These are phyloP conservation scores for Podaxis sp. DNA, from an alignment of 768 basidiomycete genomes.

Conservation along the genomic window DNA sequence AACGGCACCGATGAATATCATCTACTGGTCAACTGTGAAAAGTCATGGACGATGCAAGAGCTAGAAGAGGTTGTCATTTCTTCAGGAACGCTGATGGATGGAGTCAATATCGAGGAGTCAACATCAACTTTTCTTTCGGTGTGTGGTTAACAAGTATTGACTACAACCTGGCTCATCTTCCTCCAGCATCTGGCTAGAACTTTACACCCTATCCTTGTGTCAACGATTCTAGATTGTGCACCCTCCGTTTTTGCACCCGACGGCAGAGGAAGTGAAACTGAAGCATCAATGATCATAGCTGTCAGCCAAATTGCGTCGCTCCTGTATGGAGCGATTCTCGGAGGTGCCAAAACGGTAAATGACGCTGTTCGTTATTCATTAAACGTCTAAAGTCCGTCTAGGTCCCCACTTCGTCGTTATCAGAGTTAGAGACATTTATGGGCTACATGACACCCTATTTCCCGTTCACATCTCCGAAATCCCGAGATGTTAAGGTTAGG, in stretches of 20 bases:
- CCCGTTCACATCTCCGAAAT: conserved; percentile 58
- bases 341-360: conserved; percentile 39
- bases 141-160: neutral
- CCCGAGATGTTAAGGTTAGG: conserved; percentile 60
- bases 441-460: conserved; percentile 82
- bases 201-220: conserved; percentile 76
- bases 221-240: conserved; percentile 86
- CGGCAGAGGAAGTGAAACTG: conserved; percentile 54
- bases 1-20: conserved; percentile 36
- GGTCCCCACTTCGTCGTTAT: conserved; percentile 28
- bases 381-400: conserved; percentile 11
- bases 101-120: neutral
- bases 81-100: neutral
- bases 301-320: conserved; percentile 56
- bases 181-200: conserved; percentile 65
- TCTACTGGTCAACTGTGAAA: conserved; percentile 1
- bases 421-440: conserved; percentile 59
- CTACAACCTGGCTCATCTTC: neutral
- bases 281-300: conserved; percentile 58
- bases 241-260: conserved; percentile 78
- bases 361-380: conserved; percentile 2
- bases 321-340: conserved; percentile 60
- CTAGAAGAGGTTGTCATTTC: conserved; percentile 13
- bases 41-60: conserved; percentile 17
- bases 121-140: conserved; percentile 13